Evolutionary conservation across 2,329 filamentous ascomycete species (phyloP).

Genomic region (Helminthosporium solani): DNA sequence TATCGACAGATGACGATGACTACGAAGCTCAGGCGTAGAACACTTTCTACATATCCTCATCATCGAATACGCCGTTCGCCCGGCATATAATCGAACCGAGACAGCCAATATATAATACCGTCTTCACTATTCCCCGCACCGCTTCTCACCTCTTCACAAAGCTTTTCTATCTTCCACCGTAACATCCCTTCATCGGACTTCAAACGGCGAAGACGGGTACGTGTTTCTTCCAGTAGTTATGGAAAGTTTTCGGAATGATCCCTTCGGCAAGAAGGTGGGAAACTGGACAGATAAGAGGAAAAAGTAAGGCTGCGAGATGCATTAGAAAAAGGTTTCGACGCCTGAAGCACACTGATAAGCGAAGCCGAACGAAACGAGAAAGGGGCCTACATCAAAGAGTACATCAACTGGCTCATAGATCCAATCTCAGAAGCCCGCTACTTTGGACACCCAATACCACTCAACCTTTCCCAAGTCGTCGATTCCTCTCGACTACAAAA

Average conservation of each 20-base stretch:
- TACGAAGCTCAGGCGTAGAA: too few relatives aligned
- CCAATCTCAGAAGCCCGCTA: slow-evolving; percentile 10
- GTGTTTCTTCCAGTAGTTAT: slow-evolving; percentile 16
- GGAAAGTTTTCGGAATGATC: slow-evolving; percentile 9
- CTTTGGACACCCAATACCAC: slow-evolving; percentile 1
- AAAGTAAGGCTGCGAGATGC: slow-evolving; percentile 4
- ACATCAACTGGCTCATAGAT: slow-evolving; percentile 18
- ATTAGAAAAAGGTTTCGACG: slow-evolving; percentile 8
- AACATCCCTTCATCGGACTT: slow-evolving; percentile 13
- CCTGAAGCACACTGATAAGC: slow-evolving; percentile 4
- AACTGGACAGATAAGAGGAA: slow-evolving; percentile 13
- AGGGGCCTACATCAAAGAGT: slow-evolving; percentile 20
- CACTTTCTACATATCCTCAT: background rate
- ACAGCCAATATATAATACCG: slow-evolving; percentile 12
- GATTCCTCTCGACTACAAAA: slow-evolving; percentile 9
- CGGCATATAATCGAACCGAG: background rate
- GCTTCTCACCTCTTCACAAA: slow-evolving; percentile 24
- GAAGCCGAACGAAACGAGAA: slow-evolving; percentile 8
- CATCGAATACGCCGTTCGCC: background rate
- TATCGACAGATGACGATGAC: too few relatives aligned
- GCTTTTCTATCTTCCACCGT: slow-evolving; percentile 21
- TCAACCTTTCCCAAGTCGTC: background rate
- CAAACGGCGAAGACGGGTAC: slow-evolving; percentile 20
- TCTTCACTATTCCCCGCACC: slow-evolving; percentile 27
- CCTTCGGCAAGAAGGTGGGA: slow-evolving; percentile 7